Evolutionary conservation across 768 basidiomycete genomes (phyloP).

Genomic region (Rubroboletus satanas): DNA sequence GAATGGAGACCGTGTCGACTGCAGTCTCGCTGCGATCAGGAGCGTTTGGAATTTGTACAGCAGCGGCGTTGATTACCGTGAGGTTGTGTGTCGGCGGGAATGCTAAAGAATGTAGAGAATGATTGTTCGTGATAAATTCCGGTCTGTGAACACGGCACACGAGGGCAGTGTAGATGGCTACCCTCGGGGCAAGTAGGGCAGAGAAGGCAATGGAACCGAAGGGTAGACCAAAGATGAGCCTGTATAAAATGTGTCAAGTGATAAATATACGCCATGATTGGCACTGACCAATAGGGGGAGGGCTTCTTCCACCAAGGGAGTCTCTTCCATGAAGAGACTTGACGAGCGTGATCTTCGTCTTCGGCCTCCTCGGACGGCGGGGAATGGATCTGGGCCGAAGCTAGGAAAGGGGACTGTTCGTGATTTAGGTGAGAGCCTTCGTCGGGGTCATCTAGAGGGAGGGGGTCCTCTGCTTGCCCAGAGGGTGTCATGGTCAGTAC

Average conservation of each 20-base stretch:
- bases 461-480: constrained; percentile 23
- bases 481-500: constrained; percentile 13
- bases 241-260: neutral
- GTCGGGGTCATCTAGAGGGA: constrained; percentile 42
- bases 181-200: constrained; percentile 61
- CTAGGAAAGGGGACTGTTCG: constrained; percentile 35
- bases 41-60: neutral
- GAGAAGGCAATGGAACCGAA: constrained; percentile 53
- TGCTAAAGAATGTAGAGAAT: neutral
- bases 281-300: constrained; percentile 65
- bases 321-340: constrained; percentile 22
- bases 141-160: constrained; percentile 68
- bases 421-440: constrained; percentile 42
- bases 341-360: constrained; percentile 28
- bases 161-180: constrained; percentile 72
- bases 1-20: neutral
- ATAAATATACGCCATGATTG: neutral
- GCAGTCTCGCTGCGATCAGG: neutral
- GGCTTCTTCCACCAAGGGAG: constrained; percentile 76
- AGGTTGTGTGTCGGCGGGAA: neutral
- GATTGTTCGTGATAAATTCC: constrained; percentile 34
- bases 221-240: constrained; percentile 56
- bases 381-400: constrained; percentile 4
- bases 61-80: neutral
- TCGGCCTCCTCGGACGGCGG: constrained; percentile 20